Evolutionary conservation across 2,329 filamentous ascomycete species (phyloP).

Genomic region (Trichoderma sp.): DNA sequence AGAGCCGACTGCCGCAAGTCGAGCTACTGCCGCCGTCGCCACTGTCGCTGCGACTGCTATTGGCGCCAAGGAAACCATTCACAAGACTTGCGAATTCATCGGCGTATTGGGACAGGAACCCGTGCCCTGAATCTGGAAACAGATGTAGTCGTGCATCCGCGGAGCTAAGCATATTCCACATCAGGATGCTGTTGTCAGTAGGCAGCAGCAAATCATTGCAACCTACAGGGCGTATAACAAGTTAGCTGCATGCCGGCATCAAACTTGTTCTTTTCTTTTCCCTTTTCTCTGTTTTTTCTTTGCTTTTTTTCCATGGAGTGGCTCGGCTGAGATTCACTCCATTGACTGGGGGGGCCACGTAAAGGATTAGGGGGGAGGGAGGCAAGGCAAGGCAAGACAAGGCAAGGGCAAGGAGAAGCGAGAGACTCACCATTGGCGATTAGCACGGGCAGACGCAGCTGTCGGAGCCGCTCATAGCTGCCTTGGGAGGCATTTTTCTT

Average conservation of each 20-base stretch:
- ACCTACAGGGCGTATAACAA: slow-evolving; percentile 30
- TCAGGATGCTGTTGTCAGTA: slow-evolving; percentile 41
- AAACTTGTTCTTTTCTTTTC: background rate
- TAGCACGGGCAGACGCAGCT: slow-evolving; percentile 41
- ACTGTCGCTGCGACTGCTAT: background rate
- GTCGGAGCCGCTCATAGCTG: slow-evolving; percentile 38
- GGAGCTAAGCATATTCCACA: slow-evolving; percentile 41
- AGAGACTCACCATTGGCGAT: slow-evolving; percentile 42
- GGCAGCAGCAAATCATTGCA: slow-evolving; percentile 40
- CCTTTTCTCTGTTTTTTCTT: background rate
- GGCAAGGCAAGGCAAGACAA: too few relatives aligned
- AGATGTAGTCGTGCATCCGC: slow-evolving; percentile 38
- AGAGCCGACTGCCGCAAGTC: slow-evolving; percentile 20
- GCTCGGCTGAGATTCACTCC: background rate
- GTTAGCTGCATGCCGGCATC: slow-evolving; percentile 7
- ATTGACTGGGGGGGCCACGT: background rate
- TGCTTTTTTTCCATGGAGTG: background rate
- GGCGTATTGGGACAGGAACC: slow-evolving; percentile 41
- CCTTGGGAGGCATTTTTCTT: slow-evolving; percentile 37
- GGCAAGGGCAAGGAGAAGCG: background rate
- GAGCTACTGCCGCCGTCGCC: slow-evolving; percentile 9
- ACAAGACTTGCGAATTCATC: slow-evolving; percentile 36
- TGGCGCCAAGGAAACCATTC: slow-evolving; percentile 37
- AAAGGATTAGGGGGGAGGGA: slow-evolving; percentile 2
- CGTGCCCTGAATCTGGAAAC: slow-evolving; percentile 41